Base-by-base conservation (phyloP, 2,329 filamentous ascomycete genomes). In the Parastagonospora nodorum region DNA sequence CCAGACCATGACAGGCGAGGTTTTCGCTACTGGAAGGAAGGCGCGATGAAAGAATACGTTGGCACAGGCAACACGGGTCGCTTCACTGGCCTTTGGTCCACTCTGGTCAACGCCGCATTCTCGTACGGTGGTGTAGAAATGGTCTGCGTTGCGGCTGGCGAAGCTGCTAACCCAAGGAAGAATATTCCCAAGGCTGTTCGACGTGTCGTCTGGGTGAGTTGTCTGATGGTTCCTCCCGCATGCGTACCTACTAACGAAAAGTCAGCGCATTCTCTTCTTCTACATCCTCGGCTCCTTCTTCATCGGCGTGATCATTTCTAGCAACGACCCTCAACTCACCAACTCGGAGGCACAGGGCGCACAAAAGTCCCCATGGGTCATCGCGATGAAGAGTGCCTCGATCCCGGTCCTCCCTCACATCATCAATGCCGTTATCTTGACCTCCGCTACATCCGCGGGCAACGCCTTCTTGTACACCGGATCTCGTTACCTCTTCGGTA, bases 361-460 rank as follows among this genome's bases (percentile, higher is more conserved):
- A n/a, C 67, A 69, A 44, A 61, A 56, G 38, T 74, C 71, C 7
- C 73, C 67, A 6, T 74, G 70, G 66, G 67, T 92, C 51, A 89
- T 92, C 55, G 89, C 88, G 14, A 85, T 87, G 32, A 79, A 82
- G 9, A 81, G 84, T 28, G 88, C 88, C 2, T 84, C 86, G 0
- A 86, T 92, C 50, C 79, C 77, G 4, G 86, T 81, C 6, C 81
- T 92, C 4, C 86, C 88, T 0, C 85, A 84, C 5, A 82, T 92
- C 47, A 86, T 92, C 73, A 93, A 93, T 68, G 88, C 88, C 31
- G 79, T 92, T 24, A 86, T 92, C 60, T 80, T 92, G 58, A 89
- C 86, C 0, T 88, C 86, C 0, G 88, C 86, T 0, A 87, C 84
- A 74, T 90, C 87, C 0, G 81, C 87, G 0, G 85, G 83, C 0